Evolutionary conservation across 2,329 filamentous ascomycete species (phyloP), one percentile per base, ranked within the genome.

Genomic region (Daldinia eschscholtzii): DNA sequence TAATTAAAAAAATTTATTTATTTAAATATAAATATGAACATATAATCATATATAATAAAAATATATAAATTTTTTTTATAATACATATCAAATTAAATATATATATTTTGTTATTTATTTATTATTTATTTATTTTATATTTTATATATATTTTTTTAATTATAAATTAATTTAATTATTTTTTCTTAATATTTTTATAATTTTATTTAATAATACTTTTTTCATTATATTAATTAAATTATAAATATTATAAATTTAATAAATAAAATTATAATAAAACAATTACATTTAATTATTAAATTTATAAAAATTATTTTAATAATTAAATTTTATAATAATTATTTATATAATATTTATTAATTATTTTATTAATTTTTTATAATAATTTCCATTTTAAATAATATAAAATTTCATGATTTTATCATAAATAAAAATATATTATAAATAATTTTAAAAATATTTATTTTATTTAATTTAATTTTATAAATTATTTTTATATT

Each of bases 121-220:
- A 30, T 30, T 30, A 30, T 30, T 30, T 6, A n/a, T 44, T 44
- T 44, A 18, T 44, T 44, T 30, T 30, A 30, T 18, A n/a, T n/a
- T 44, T 44, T n/a, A 4, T 44, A 44, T n/a, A 44, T 44, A 44
- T n/a, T 44, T 44, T 44, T n/a, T 44, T 44, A 44, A 44, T 44
- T n/a, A 44, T 44, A 44, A 44, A 23, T 30, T 30, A 30, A 30
- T 30, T 30, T 30, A 30, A 30, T 30, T 30, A 30, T 30, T 30
- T 18, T 44, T 44, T 44, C 3, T 44, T 44, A 18, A 18, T 10
- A 18, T 44, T 44, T n/a, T 18, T 44, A 18, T n/a, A 44, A 44
- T n/a, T n/a, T 18, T 18, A 10, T 44, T 44, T 18, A 44, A 44
- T 37, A 37, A 9, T 37, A 37, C 35, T 7, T 9, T 37, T 44